Percentiles rank a stretch among this genome's conserved stretches.
Evolutionary conservation across 345 rosid genomes (phyloP).

Genomic region (Syzygium grande): DNA sequence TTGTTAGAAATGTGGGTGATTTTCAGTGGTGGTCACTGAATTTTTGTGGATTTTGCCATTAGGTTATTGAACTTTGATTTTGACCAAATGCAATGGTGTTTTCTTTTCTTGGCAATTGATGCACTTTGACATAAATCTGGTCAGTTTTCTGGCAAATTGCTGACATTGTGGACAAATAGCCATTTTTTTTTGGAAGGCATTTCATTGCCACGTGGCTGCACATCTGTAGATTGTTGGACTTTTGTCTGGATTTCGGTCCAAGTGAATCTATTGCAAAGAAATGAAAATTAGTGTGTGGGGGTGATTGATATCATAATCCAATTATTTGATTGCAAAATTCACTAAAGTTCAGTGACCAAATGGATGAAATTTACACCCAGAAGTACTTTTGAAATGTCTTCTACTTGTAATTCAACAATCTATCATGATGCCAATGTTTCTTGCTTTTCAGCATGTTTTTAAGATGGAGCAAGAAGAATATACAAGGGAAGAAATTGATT

Average conservation of each 20-base stretch:
- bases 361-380: background rate
- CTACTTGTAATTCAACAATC: background rate
- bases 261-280: background rate
- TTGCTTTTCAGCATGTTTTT: slow-evolving; percentile 72
- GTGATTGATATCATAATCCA: background rate
- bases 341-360: background rate
- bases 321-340: background rate
- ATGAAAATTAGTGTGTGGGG: background rate
- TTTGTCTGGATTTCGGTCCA: background rate
- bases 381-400: background rate
- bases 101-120: background rate
- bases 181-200: background rate
- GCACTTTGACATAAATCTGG: background rate
- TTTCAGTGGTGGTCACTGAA: background rate
- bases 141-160: background rate
- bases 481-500: slow-evolving; percentile 88
- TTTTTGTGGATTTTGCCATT: background rate
- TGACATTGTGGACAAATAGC: background rate
- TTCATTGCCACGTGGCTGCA: background rate
- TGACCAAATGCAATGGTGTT: background rate
- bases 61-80: background rate
- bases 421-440: background rate
- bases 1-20: background rate
- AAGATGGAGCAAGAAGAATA: slow-evolving; percentile 99
- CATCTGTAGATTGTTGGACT: background rate